phyloP scores from a whole-genome alignment of 129 eudicot genomes.

The Lactuca sativa region DNA sequence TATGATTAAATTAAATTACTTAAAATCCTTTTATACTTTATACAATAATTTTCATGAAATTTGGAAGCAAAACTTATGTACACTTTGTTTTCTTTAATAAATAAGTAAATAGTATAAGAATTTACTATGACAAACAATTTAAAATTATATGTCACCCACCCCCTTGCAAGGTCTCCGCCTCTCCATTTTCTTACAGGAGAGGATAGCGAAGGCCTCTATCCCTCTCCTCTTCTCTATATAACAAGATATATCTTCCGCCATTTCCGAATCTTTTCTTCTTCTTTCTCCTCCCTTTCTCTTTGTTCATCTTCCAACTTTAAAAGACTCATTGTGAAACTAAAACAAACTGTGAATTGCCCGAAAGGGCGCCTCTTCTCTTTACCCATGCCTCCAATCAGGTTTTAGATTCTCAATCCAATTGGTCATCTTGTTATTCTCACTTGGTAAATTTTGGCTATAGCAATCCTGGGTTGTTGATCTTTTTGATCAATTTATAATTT shows the following conservation, averaged over 20 bases:
- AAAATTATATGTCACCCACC: slow-evolving; percentile 3
- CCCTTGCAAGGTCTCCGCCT: slow-evolving; percentile 18
- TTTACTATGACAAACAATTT: neutral
- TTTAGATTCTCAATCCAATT: slow-evolving; percentile 1
- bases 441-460: neutral
- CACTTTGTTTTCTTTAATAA: too few relatives aligned
- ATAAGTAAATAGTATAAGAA: too few relatives aligned
- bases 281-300: neutral
- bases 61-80: too few relatives aligned
- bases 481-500: neutral
- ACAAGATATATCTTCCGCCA: slow-evolving; percentile 13
- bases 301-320: neutral
- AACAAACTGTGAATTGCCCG: neutral
- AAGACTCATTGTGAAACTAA: slow-evolving; percentile 5
- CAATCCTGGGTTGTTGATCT: slow-evolving; percentile 1
- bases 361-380: slow-evolving; percentile 3
- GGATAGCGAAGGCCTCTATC: slow-evolving; percentile 14
- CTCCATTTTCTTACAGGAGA: slow-evolving; percentile 19
- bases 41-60: too few relatives aligned
- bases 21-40: too few relatives aligned
- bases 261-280: slow-evolving; percentile 13
- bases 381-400: slow-evolving; percentile 2
- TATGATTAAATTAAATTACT: too few relatives aligned
- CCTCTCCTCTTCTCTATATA: neutral
- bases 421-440: neutral